Evolutionary conservation across 805 yeast species (phyloP).

Genomic region (Saccharomycopsis guyanensis): DNA sequence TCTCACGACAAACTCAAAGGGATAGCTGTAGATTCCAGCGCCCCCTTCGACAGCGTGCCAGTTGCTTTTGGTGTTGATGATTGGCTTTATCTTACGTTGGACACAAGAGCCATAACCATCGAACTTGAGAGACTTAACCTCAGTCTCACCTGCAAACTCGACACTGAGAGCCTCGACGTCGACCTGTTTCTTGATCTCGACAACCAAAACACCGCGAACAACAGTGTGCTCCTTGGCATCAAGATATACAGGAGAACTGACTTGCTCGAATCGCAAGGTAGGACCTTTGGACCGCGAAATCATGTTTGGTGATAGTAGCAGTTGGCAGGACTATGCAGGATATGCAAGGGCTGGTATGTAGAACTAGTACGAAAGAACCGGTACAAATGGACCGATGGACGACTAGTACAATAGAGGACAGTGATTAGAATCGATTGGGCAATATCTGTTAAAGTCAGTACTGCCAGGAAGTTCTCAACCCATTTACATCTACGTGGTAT

Average conservation of each 20-base stretch:
- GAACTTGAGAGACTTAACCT: not conserved
- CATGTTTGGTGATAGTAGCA: not conserved
- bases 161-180: not conserved
- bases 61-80: not conserved
- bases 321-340: too few relatives aligned
- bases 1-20: slow-evolving; percentile 11
- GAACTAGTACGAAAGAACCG: too few relatives aligned
- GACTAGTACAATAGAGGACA: too few relatives aligned
- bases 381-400: too few relatives aligned
- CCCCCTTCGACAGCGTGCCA: not conserved
- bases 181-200: slow-evolving; percentile 2
- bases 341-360: too few relatives aligned
- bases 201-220: not conserved
- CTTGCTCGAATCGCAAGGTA: not conserved
- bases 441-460: too few relatives aligned
- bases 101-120: not conserved
- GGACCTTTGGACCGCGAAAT: not conserved
- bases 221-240: not conserved
- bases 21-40: not conserved
- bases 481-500: too few relatives aligned
- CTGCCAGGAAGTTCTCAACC: too few relatives aligned
- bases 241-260: not conserved
- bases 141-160: not conserved
- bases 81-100: not conserved
- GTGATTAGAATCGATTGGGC: too few relatives aligned